Evolutionary conservation across 192 early-diverging fungal species (phyloP).

Genomic region (Linnemannia exigua): DNA sequence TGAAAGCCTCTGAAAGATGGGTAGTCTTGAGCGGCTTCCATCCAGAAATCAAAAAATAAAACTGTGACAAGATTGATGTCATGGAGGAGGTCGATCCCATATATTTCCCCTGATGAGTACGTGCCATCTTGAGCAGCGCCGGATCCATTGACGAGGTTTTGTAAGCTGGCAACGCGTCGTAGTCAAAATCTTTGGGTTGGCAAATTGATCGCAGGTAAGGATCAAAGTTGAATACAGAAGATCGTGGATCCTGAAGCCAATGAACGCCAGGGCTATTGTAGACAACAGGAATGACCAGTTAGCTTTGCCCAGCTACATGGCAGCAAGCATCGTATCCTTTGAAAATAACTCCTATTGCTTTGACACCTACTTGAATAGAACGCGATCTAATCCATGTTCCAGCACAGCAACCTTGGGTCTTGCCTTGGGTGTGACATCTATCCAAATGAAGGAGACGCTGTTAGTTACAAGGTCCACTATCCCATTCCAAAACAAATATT

Average conservation of each 20-base stretch:
- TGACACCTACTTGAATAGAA: constrained; percentile 71
- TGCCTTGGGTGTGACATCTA: constrained; percentile 41
- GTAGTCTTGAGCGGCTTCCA: constrained; percentile 71
- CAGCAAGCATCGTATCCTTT: neutral
- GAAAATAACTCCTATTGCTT: neutral
- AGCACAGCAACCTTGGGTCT: constrained; percentile 58
- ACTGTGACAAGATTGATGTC: constrained; percentile 79
- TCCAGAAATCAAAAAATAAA: constrained; percentile 81
- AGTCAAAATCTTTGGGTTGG: constrained; percentile 87
- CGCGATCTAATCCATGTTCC: constrained; percentile 74
- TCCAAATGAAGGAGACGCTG: neutral
- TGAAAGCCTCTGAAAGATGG: constrained; percentile 74
- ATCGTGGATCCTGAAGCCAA: constrained; percentile 81
- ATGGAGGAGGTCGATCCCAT: constrained; percentile 94
- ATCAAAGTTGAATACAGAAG: constrained; percentile 84
- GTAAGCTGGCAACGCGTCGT: constrained; percentile 82
- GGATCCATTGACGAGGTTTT: constrained; percentile 84
- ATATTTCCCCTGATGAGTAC: constrained; percentile 66
- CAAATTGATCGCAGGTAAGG: constrained; percentile 85
- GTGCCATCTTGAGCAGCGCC: constrained; percentile 66
- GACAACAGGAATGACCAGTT: neutral
- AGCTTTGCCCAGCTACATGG: neutral
- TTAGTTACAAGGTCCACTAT: neutral
- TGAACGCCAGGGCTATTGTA: constrained; percentile 84
- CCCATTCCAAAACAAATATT: neutral